Conservation (phyloP, 2,329 filamentous ascomycete genomes). For the Ambrosiella beaveri region DNA sequence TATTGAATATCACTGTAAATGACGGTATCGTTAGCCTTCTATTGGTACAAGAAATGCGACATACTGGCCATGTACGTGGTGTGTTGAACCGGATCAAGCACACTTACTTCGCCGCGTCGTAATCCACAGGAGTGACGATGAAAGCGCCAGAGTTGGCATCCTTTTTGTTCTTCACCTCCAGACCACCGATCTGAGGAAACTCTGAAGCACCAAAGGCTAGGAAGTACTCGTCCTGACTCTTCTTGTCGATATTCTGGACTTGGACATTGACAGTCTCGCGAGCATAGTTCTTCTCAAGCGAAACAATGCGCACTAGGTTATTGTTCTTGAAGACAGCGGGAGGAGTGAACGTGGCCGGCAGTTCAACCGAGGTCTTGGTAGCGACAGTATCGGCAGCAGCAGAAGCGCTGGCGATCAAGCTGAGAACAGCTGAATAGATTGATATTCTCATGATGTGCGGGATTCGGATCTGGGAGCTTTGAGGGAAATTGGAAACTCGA, state of each 20-base stretch:
- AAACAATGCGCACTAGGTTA: slow-evolving; percentile 79
- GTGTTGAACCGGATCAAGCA: not conserved
- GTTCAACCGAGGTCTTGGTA: slow-evolving; percentile 39
- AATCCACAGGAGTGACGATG: slow-evolving; percentile 48
- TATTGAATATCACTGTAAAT: slow-evolving; percentile 51
- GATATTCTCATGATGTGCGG: slow-evolving; percentile 24
- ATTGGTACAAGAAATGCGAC: not conserved
- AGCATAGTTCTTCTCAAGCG: slow-evolving; percentile 81
- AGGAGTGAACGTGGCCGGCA: slow-evolving; percentile 57
- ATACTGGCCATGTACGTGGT: not conserved
- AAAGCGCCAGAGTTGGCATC: slow-evolving; percentile 35
- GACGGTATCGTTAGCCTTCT: not conserved
- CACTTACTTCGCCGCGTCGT: slow-evolving; percentile 39
- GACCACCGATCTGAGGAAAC: slow-evolving; percentile 60
- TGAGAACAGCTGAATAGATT: slow-evolving; percentile 40
- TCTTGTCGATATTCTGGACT: slow-evolving; percentile 67
- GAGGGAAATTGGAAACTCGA: not conserved
- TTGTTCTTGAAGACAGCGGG: slow-evolving; percentile 74
- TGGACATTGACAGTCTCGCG: slow-evolving; percentile 88
- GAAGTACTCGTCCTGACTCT: slow-evolving; percentile 79
- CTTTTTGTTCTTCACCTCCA: slow-evolving; percentile 91
- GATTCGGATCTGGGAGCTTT: not conserved
- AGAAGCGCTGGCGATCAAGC: slow-evolving; percentile 31
- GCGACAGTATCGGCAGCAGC: slow-evolving; percentile 22
- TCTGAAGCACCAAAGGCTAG: slow-evolving; percentile 65